These are phyloP conservation scores for Xylaria multiplex DNA, from an alignment of 2,329 filamentous ascomycete genomes.

Conservation along the genomic window DNA sequence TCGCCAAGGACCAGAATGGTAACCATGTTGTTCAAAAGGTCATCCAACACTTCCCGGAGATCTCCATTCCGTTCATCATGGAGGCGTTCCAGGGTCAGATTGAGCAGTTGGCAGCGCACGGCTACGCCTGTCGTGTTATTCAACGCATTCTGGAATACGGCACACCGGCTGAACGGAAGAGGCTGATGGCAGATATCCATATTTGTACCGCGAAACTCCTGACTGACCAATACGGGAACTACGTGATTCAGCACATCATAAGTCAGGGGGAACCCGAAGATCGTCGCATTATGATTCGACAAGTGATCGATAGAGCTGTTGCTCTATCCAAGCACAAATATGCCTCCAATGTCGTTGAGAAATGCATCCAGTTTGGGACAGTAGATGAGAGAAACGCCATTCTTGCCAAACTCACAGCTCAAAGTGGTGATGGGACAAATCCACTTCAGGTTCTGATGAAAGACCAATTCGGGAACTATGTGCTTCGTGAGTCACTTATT, in stretches of 20 bases:
- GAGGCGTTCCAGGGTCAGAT: conserved; percentile 81
- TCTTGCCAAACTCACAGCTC: conserved; percentile 68
- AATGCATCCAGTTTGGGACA: conserved; percentile 80
- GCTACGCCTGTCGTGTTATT: conserved; percentile 91
- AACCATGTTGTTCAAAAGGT: conserved; percentile 98
- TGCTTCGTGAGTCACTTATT: conserved; percentile 79
- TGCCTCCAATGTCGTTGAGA: conserved; percentile 96
- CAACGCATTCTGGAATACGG: conserved; percentile 91
- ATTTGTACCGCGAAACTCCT: conserved; percentile 77
- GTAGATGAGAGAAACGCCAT: conserved; percentile 76
- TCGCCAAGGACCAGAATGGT: conserved; percentile 88
- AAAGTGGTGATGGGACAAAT: conserved; percentile 71
- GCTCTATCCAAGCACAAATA: conserved; percentile 92
- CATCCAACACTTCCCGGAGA: conserved; percentile 80
- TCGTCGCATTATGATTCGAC: conserved; percentile 74
- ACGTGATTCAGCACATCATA: conserved; percentile 94
- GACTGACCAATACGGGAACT: conserved; percentile 92
- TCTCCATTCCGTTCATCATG: conserved; percentile 87
- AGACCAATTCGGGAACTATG: conserved; percentile 95
- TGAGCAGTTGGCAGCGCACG: conserved; percentile 76
- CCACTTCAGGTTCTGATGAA: conserved; percentile 83
- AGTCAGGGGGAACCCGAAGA: conserved; percentile 79
- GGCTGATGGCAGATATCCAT: conserved; percentile 83
- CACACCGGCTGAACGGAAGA: conserved; percentile 73
- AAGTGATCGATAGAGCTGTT: conserved; percentile 78